Base-by-base conservation (phyloP, 1,139 yeast species). In the Tardiomyces blankii region DNA sequence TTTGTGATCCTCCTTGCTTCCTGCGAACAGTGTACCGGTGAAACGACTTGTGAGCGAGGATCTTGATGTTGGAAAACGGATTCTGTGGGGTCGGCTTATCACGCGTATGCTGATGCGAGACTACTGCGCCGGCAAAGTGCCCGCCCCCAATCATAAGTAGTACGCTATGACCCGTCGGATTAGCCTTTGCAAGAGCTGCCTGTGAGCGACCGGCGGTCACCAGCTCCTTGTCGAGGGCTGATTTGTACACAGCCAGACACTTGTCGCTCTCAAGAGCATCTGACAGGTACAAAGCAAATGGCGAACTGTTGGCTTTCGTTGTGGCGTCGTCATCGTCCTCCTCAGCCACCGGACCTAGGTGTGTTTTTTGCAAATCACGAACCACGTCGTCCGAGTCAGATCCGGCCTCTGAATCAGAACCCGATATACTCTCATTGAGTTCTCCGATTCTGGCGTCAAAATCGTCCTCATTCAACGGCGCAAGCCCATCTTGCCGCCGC, bases 1-100 rank as follows among this genome's bases (percentile, higher is more conserved):
- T 78, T 63, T 91, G 99, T 0, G 97, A 77, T 0, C 98, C 98
- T 67, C 99, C 99, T 64, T 91, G 99, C 59, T 91, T 93, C 53
- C 96, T 76, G 68, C 99, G 81, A 1, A 96, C 88, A 2, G 99
- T 91, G 60, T 91, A 91, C 54, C 97, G 73, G 63, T 91, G 98
- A 63, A 87, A 88, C 0, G 96, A 84, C 58, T 89, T 91, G 50
- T 88, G 86, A 13, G 72, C 82, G 5, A 87, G 49, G 3, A 89
- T 64, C 5, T 58, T 56, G 21, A 66, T 50, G 40, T 60, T 57
- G 33, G 80, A 74, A 1, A 83, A 75, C 64, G 48, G 68, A 56
- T 60, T 73, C 56, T 54, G 60, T 56, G 45, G 59, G 49, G 57
- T 69, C 8, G 64, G 57, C 27, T 44, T 52, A 64, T 42, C 88